These are phyloP conservation scores for Salinomyces thailandicus DNA, from an alignment of 2,329 filamentous ascomycete genomes.

Conservation along the genomic window DNA sequence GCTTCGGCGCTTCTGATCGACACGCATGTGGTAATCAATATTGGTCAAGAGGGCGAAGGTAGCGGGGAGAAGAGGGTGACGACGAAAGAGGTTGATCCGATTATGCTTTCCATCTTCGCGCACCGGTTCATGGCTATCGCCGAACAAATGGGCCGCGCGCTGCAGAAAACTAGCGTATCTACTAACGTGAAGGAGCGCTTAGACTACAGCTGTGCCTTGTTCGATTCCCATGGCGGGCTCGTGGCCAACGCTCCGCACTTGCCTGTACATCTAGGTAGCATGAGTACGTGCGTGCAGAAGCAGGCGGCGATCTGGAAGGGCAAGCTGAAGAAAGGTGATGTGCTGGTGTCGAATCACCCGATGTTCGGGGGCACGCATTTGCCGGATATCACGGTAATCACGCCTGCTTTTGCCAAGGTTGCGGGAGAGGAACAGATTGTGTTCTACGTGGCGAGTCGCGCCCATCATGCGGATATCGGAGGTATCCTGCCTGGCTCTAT, in stretches of 20 bases:
- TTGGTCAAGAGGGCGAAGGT: conserved; percentile 44
- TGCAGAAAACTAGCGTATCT: conserved; percentile 71
- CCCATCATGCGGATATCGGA: conserved; percentile 76
- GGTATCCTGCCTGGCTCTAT: conserved; percentile 74
- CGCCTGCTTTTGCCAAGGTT: conserved; percentile 56
- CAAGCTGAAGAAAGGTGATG: conserved; percentile 66
- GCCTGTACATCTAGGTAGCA: conserved; percentile 70
- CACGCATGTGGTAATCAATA: conserved; percentile 82
- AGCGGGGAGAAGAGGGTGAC: conserved; percentile 36
- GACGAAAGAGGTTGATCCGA: conserved; percentile 57
- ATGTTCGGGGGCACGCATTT: conserved; percentile 77
- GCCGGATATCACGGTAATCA: conserved; percentile 72
- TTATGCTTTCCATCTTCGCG: conserved; percentile 67
- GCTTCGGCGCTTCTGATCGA: conserved; percentile 67
- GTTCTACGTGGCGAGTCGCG: conserved; percentile 71
- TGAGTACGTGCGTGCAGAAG: conserved; percentile 73
- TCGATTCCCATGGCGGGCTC: conserved; percentile 63
- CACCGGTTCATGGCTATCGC: conserved; percentile 80
- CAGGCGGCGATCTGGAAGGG: conserved; percentile 73
- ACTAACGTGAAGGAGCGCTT: conserved; percentile 75
- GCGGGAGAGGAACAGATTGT: conserved; percentile 54
- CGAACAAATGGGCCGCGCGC: conserved; percentile 69
- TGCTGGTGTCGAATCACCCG: conserved; percentile 74
- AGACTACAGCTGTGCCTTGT: conserved; percentile 74
- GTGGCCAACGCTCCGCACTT: conserved; percentile 72